Evolutionary conservation across 202 grass and related monocot genomes (phyloP).

Genomic region (Saccharum hybrid): DNA sequence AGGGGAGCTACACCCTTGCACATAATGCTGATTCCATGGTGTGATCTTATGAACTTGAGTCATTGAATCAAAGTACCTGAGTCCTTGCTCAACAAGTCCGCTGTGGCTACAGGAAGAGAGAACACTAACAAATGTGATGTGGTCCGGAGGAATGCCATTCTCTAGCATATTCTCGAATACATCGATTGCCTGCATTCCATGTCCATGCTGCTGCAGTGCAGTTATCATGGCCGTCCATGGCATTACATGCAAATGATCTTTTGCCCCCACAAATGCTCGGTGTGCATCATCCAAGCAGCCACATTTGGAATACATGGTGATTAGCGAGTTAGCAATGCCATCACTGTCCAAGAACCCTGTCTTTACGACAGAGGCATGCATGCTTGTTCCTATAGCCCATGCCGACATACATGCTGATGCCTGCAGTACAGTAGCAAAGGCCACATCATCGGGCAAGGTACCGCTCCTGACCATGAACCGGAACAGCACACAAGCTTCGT

Average conservation of each 20-base stretch:
- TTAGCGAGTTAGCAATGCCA: conserved; percentile 44
- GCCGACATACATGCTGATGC: conserved; percentile 44
- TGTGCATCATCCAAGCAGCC: conserved; percentile 48
- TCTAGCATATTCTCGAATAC: conserved; percentile 52
- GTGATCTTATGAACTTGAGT: conserved; percentile 47
- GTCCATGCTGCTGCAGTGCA: conserved; percentile 67
- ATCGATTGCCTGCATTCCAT: conserved; percentile 36
- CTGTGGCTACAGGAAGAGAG: conserved; percentile 64
- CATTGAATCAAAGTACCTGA: conserved; percentile 59
- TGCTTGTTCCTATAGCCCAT: conserved; percentile 46
- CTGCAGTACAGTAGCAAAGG: conserved; percentile 54
- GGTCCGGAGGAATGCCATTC: conserved; percentile 51
- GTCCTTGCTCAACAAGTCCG: conserved; percentile 56
- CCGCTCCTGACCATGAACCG: conserved; percentile 48
- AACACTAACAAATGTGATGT: conserved; percentile 65
- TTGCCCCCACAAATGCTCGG: conserved; percentile 37
- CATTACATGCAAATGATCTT: conserved; percentile 44
- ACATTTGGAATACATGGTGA: conserved; percentile 66
- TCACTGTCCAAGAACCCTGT: conserved; percentile 44
- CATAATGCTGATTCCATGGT: conserved; percentile 58
- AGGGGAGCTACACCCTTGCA: no score
- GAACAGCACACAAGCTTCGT: conserved; percentile 50
- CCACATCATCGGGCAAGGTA: conserved; percentile 49
- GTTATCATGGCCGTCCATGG: conserved; percentile 66
- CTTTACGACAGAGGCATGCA: conserved; percentile 54